Conservation (phyloP, 805 yeast genomes). For the Myxozyma neglecta region DNA sequence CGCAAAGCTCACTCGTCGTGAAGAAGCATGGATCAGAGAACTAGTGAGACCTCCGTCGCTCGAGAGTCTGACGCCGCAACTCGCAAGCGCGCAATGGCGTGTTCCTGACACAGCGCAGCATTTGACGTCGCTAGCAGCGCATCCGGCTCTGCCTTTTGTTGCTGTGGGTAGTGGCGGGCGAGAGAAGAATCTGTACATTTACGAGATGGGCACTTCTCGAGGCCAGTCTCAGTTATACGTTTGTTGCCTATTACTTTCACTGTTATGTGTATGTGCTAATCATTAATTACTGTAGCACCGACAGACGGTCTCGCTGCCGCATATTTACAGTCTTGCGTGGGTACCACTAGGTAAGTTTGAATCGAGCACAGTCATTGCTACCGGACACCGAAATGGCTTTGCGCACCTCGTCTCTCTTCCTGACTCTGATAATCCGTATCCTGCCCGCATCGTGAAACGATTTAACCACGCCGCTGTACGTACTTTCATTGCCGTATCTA, state of each 20-base stretch:
- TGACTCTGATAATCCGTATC: slow-evolving; percentile 48
- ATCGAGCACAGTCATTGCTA: slow-evolving; percentile 50
- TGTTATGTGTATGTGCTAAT: neutral
- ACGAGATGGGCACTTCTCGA: slow-evolving; percentile 46
- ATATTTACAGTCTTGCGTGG: slow-evolving; percentile 51
- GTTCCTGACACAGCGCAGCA: slow-evolving; percentile 42
- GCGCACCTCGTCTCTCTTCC: slow-evolving; percentile 75
- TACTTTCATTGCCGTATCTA: neutral
- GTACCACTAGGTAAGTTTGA: slow-evolving; percentile 40
- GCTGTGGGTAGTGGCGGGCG: slow-evolving; percentile 58
- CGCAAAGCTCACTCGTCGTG: slow-evolving; percentile 15
- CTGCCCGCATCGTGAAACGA: slow-evolving; percentile 73
- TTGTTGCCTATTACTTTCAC: neutral
- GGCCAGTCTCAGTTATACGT: slow-evolving; percentile 21
- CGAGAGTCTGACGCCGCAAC: slow-evolving; percentile 19
- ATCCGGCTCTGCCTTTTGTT: slow-evolving; percentile 43
- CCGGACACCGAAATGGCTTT: slow-evolving; percentile 77
- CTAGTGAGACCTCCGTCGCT: slow-evolving; percentile 26
- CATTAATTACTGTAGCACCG: slow-evolving; percentile 44
- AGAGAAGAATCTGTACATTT: slow-evolving; percentile 52
- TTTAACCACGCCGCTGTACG: slow-evolving; percentile 67
- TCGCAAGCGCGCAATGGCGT: slow-evolving; percentile 37
- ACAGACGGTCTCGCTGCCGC: slow-evolving; percentile 57
- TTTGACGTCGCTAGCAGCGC: slow-evolving; percentile 42
- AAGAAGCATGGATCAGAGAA: slow-evolving; percentile 32